phyloP scores from a whole-genome alignment of 2,329 filamentous ascomycete genomes.

The Trichoderma afroharzianum region DNA sequence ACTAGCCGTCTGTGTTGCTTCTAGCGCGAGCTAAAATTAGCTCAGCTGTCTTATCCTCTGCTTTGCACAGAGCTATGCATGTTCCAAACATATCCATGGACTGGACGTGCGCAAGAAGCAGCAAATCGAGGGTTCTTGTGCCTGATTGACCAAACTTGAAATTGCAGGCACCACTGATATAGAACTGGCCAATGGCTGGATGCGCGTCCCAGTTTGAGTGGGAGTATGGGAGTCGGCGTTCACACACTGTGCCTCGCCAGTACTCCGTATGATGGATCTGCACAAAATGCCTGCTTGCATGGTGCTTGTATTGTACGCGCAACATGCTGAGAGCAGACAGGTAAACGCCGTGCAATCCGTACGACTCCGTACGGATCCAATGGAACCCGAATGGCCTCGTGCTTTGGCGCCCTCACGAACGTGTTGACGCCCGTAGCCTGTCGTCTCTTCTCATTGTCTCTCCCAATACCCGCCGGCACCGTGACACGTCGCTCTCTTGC shows the following conservation, averaged over 20 bases:
- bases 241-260: not conserved
- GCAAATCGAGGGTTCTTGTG: not conserved
- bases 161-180: not conserved
- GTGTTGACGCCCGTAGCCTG: not conserved
- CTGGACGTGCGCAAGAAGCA: not conserved
- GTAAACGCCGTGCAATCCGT: not conserved
- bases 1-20: not conserved
- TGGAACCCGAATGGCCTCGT: not conserved
- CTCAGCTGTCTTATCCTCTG: not conserved
- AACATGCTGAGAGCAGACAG: not conserved
- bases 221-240: no score
- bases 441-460: not conserved
- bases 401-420: slow-evolving; percentile 3
- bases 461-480: not conserved
- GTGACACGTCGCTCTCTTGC: not conserved
- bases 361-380: not conserved
- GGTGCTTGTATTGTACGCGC: not conserved
- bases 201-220: not conserved
- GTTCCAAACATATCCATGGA: not conserved
- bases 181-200: not conserved
- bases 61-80: not conserved
- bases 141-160: not conserved
- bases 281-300: not conserved
- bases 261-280: not conserved
- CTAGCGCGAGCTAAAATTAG: slow-evolving; percentile 15